Percentiles rank a stretch among this genome's conserved stretches.
These are phyloP conservation scores for Periglandula ipomoeae DNA, from an alignment of 2,329 filamentous ascomycete species.

Conservation along the genomic window DNA sequence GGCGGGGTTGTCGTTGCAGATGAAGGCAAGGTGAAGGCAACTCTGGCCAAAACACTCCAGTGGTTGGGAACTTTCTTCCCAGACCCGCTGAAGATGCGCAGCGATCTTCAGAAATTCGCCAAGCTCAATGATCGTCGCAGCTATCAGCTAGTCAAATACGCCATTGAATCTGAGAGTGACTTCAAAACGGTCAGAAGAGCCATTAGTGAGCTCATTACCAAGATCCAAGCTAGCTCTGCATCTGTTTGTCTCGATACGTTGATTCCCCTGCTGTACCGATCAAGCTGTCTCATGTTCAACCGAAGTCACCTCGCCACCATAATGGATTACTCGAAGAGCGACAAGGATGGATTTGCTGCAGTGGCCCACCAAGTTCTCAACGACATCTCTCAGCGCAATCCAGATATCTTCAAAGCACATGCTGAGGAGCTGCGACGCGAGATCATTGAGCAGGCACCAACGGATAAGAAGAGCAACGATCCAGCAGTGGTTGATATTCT, in stretches of 20 bases:
- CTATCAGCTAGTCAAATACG: constrained; percentile 82
- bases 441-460: constrained; percentile 71
- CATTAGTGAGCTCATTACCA: constrained; percentile 80
- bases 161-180: constrained; percentile 76
- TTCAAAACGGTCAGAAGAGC: constrained; percentile 86
- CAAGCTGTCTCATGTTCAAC: constrained; percentile 82
- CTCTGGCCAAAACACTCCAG: constrained; percentile 63
- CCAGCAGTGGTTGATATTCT: constrained; percentile 75
- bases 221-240: constrained; percentile 59
- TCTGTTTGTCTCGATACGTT: constrained; percentile 68
- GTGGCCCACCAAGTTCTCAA: constrained; percentile 84
- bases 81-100: constrained; percentile 60
- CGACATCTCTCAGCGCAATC: constrained; percentile 83
- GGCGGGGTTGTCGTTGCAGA: constrained; percentile 73
- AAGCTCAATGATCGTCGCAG: constrained; percentile 82
- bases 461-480: constrained; percentile 57
- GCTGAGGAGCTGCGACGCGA: constrained; percentile 86
- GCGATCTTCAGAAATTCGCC: constrained; percentile 82
- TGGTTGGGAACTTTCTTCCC: constrained; percentile 68
- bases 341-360: constrained; percentile 67
- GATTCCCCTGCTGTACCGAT: constrained; percentile 72
- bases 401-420: constrained; percentile 85
- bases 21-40: constrained; percentile 57
- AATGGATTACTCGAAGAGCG: constrained; percentile 76
- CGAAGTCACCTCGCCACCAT: constrained; percentile 87